These are phyloP conservation scores for Aphanomyces euteiches DNA, from an alignment of 352 stramenopile species.

Conservation along the genomic window DNA sequence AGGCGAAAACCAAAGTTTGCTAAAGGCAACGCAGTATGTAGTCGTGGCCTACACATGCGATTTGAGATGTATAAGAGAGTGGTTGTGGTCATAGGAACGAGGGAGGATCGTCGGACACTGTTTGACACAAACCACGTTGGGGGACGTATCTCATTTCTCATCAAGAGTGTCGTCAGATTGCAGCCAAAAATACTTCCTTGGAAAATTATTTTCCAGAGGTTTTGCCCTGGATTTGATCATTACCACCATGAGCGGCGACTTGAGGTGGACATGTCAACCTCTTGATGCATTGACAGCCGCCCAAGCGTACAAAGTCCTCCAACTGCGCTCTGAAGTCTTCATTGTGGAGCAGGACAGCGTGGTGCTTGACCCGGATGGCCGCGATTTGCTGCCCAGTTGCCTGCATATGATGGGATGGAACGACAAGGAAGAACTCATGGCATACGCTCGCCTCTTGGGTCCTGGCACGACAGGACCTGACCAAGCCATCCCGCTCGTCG, in stretches of 20 bases:
- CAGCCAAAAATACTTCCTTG: too few species aligned
- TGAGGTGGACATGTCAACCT: background rate
- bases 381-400: conserved; percentile 9
- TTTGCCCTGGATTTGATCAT: background rate
- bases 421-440: conserved; percentile 1
- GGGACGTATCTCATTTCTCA: too few species aligned
- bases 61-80: too few species aligned
- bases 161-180: too few species aligned
- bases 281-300: background rate
- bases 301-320: conserved; percentile 25
- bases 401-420: conserved; percentile 22
- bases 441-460: conserved; percentile 24
- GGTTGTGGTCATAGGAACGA: too few species aligned
- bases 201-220: background rate
- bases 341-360: conserved; percentile 31
- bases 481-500: conserved; percentile 3
- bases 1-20: too few species aligned
- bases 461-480: conserved; percentile 1
- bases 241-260: too few species aligned
- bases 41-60: too few species aligned
- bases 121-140: too few species aligned
- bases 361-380: conserved; percentile 24
- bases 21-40: too few species aligned
- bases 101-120: too few species aligned
- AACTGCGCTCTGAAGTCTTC: conserved; percentile 28